Percentiles rank a stretch among this genome's conserved stretches.
Conservation (phyloP, 352 stramenopile species). For the Phytopythium aichiense region DNA sequence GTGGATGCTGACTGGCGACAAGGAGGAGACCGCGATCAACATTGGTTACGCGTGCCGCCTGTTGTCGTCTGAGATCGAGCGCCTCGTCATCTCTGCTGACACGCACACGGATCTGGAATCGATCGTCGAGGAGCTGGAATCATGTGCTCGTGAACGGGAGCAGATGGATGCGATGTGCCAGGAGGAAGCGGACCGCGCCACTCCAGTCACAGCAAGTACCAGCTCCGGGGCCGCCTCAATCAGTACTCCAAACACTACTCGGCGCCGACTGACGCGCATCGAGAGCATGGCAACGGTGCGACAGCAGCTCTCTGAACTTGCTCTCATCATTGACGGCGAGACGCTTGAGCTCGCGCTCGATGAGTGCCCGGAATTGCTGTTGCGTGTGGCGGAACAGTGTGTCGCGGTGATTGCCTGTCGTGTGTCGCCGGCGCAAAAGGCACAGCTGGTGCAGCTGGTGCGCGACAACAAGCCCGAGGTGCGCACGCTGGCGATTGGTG, state of each 20-base stretch:
- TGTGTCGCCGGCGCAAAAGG: slow-evolving; percentile 93
- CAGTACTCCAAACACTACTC: slow-evolving; percentile 8
- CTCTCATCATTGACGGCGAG: slow-evolving; percentile 79
- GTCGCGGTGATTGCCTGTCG: slow-evolving; percentile 91
- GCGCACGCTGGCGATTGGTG: slow-evolving; percentile 89
- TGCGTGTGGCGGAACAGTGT: slow-evolving; percentile 81
- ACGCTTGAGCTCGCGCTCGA: slow-evolving; percentile 75
- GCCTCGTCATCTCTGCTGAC: slow-evolving; percentile 76
- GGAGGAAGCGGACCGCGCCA: background rate
- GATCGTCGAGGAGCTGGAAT: slow-evolving; percentile 62
- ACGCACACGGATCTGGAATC: slow-evolving; percentile 60
- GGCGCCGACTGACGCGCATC: slow-evolving; percentile 50
- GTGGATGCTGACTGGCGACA: slow-evolving; percentile 95
- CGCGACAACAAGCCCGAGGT: slow-evolving; percentile 83
- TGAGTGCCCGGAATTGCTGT: slow-evolving; percentile 62
- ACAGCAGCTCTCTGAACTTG: slow-evolving; percentile 38
- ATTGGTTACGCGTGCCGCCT: slow-evolving; percentile 93
- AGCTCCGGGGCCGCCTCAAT: background rate
- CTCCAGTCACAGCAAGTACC: slow-evolving; percentile 5
- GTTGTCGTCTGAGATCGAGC: slow-evolving; percentile 91
- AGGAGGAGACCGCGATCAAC: slow-evolving; percentile 95
- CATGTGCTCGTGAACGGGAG: slow-evolving; percentile 30
- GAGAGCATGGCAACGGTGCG: slow-evolving; percentile 56
- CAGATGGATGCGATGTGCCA: slow-evolving; percentile 17
- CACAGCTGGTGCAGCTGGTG: slow-evolving; percentile 90